Conservation (phyloP, 352 stramenopile species). For the Globisporangium solare region DNA sequence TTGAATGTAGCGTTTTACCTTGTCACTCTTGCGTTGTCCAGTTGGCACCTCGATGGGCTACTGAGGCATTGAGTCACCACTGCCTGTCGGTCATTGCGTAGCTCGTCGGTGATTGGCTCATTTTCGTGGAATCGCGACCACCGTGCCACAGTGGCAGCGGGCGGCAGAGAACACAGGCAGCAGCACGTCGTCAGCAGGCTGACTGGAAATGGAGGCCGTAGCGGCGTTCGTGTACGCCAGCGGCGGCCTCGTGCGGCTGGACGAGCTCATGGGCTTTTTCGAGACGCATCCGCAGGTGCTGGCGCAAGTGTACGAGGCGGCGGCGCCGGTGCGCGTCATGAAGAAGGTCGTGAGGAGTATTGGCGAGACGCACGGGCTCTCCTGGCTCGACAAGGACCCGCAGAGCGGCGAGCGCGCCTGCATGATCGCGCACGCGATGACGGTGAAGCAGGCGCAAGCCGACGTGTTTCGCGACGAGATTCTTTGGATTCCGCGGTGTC, state of each 20-base stretch:
- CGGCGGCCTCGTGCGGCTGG: conserved; percentile 8
- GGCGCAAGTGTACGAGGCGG: background rate
- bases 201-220: conserved; percentile 1
- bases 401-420: background rate
- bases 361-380: conserved; percentile 5
- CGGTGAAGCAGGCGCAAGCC: background rate
- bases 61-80: no score
- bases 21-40: no score
- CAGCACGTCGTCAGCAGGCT: no score
- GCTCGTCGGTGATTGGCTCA: no score
- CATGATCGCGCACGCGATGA: conserved; percentile 5
- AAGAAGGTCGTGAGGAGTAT: conserved; percentile 8
- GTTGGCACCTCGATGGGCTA: no score
- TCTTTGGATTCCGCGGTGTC: conserved; percentile 3
- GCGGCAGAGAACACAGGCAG: no score
- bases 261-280: conserved; percentile 21
- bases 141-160: no score
- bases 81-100: no score
- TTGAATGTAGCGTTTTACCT: no score
- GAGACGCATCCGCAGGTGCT: background rate
- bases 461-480: conserved; percentile 3
- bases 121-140: no score
- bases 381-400: conserved; percentile 6
- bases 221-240: conserved; percentile 14
- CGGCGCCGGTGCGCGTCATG: background rate